Conservation (phyloP, 352 stramenopile genomes). For the Phytophthora europaea region DNA sequence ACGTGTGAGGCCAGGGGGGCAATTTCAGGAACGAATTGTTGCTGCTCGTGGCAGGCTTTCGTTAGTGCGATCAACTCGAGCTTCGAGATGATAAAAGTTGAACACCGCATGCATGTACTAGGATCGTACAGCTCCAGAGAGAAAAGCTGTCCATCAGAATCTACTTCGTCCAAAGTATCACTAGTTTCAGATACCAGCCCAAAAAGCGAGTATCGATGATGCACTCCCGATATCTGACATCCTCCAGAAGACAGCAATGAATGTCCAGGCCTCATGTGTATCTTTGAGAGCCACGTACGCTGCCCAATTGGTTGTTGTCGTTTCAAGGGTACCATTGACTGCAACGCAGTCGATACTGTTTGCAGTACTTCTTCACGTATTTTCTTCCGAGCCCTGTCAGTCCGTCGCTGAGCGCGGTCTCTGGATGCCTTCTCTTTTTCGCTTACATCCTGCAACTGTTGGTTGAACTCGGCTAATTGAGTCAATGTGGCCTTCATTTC, state of each 20-base stretch:
- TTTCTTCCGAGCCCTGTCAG: slow-evolving; percentile 29
- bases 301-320: slow-evolving; percentile 18
- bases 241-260: slow-evolving; percentile 34
- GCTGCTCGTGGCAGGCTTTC: slow-evolving; percentile 53
- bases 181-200: slow-evolving; percentile 15
- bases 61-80: slow-evolving; percentile 58
- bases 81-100: slow-evolving; percentile 34
- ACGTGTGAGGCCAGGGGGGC: slow-evolving; percentile 15
- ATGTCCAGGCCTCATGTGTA: slow-evolving; percentile 31
- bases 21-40: slow-evolving; percentile 47
- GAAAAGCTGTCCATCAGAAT: slow-evolving; percentile 24
- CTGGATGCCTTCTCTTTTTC: slow-evolving; percentile 42
- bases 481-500: slow-evolving; percentile 44
- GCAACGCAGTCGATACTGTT: slow-evolving; percentile 7
- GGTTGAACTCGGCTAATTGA: slow-evolving; percentile 34
- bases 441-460: slow-evolving; percentile 24
- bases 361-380: slow-evolving; percentile 32
- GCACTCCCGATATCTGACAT: slow-evolving; percentile 32
- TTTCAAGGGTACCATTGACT: neutral
- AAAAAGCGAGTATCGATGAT: slow-evolving; percentile 49
- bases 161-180: slow-evolving; percentile 3
- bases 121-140: slow-evolving; percentile 57
- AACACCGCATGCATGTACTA: slow-evolving; percentile 2
- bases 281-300: slow-evolving; percentile 37
- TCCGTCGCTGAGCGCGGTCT: slow-evolving; percentile 33